A percentile compares a stretch with the other conserved stretches of the same genome.
phyloP scores from a whole-genome alignment of 83 land plant genomes.

The Picea abies region DNA sequence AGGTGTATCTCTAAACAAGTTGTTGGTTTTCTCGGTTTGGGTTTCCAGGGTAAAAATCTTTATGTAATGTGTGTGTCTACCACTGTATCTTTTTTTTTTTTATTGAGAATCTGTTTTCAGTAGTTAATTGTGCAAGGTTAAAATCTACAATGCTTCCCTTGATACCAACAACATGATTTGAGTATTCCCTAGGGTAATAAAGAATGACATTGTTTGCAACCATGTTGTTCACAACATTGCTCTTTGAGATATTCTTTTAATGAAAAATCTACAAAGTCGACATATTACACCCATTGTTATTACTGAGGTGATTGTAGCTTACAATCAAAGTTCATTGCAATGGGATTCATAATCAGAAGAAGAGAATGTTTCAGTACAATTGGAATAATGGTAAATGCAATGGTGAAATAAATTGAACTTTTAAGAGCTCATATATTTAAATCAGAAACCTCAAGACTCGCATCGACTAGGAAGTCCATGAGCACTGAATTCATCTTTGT shows the following conservation, averaged over 20 bases:
- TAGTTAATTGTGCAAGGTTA: too few relatives aligned
- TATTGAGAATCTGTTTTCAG: too few relatives aligned
- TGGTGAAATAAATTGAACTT: too few relatives aligned
- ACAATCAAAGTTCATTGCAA: slow-evolving; percentile 92
- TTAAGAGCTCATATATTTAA: too few relatives aligned
- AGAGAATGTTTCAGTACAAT: too few relatives aligned
- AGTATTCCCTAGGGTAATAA: slow-evolving; percentile 90
- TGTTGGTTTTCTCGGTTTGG: too few relatives aligned
- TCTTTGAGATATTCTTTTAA: slow-evolving; percentile 96
- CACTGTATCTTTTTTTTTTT: too few relatives aligned
- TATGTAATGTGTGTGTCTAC: too few relatives aligned
- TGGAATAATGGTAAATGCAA: too few relatives aligned
- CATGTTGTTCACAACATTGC: slow-evolving; percentile 99
- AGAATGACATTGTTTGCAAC: slow-evolving; percentile 93
- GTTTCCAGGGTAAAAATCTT: too few relatives aligned
- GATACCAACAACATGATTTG: slow-evolving; percentile 96
- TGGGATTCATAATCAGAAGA: too few relatives aligned
- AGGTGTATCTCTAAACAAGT: too few relatives aligned
- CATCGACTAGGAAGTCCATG: slow-evolving; percentile 57
- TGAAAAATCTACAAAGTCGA: slow-evolving; percentile 96
- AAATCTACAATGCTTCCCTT: slow-evolving; percentile 39
- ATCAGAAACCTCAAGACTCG: slow-evolving; percentile 43
- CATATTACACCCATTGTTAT: slow-evolving; percentile 97
- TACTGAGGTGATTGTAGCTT: slow-evolving; percentile 23
- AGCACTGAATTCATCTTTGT: slow-evolving; percentile 57